These are phyloP conservation scores for Epichloe sp. DNA, from an alignment of 2,329 filamentous ascomycete genomes.

Conservation along the genomic window DNA sequence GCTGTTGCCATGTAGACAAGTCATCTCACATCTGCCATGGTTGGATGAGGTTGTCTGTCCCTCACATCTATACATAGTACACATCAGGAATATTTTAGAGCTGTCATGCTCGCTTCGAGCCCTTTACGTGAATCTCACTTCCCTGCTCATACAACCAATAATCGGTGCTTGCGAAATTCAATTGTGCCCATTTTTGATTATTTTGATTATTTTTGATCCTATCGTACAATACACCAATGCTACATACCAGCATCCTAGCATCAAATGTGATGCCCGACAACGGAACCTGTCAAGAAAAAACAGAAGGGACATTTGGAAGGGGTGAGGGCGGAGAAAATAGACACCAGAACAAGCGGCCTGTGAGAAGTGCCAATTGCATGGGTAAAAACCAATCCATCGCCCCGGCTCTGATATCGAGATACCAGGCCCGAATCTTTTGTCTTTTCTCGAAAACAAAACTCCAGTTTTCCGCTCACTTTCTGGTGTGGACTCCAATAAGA, in stretches of 20 bases:
- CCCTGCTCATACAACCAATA: background rate
- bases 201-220: slow-evolving; percentile 4
- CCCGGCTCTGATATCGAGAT: background rate
- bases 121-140: background rate
- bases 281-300: slow-evolving; percentile 1
- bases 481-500: background rate
- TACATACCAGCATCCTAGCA: slow-evolving; percentile 8
- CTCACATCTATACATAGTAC: background rate
- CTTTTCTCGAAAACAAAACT: background rate
- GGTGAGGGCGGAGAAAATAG: background rate
- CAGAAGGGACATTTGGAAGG: background rate
- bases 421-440: background rate
- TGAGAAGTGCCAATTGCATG: background rate
- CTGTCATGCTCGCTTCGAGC: background rate
- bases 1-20: slow-evolving; percentile 6
- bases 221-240: slow-evolving; percentile 10
- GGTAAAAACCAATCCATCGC: background rate
- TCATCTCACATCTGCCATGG: no score
- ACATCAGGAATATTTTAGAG: background rate
- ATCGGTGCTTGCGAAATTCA: background rate
- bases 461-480: background rate
- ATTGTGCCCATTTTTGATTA: background rate
- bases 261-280: slow-evolving; percentile 6
- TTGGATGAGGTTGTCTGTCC: background rate
- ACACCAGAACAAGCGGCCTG: background rate